Conservation (phyloP, 768 basidiomycete species). For the Lentinus tigrinus region DNA sequence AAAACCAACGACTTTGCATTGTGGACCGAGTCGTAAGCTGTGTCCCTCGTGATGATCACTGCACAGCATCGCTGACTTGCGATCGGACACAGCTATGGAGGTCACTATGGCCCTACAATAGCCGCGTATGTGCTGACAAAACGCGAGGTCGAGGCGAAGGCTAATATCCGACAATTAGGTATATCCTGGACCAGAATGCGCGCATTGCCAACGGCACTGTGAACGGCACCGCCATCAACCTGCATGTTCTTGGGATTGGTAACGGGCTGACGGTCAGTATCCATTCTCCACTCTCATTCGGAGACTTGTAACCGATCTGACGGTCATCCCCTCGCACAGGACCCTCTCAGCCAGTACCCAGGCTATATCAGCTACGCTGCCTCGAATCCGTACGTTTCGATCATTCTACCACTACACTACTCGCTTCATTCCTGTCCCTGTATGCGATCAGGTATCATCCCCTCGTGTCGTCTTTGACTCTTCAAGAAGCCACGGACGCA, state of each 20-base stretch:
- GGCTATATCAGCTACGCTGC: slow-evolving; percentile 55
- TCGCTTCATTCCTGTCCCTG: too few relatives aligned
- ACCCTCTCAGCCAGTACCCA: slow-evolving; percentile 51
- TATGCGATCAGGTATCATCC: slow-evolving; percentile 41
- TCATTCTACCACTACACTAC: neutral
- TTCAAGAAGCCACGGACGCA: slow-evolving; percentile 40
- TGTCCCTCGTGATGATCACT: slow-evolving; percentile 5
- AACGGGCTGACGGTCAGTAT: slow-evolving; percentile 55
- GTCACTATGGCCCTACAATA: slow-evolving; percentile 40
- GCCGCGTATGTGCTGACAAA: slow-evolving; percentile 26
- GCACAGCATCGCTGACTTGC: slow-evolving; percentile 9
- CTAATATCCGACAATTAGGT: slow-evolving; percentile 18
- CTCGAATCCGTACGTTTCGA: slow-evolving; percentile 41
- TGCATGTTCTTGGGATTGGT: slow-evolving; percentile 59
- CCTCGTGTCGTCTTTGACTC: slow-evolving; percentile 42
- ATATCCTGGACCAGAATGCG: slow-evolving; percentile 60
- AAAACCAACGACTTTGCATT: slow-evolving; percentile 47
- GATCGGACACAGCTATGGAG: slow-evolving; percentile 30
- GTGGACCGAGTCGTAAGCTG: slow-evolving; percentile 59
- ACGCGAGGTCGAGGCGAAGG: neutral
- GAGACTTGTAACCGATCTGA: neutral
- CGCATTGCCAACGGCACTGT: slow-evolving; percentile 48
- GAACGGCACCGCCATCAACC: slow-evolving; percentile 49
- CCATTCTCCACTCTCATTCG: neutral
- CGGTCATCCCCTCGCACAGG: slow-evolving; percentile 21